Base-by-base conservation (phyloP, 352 stramenopile species). In the Pythium vanterpoolii region DNA sequence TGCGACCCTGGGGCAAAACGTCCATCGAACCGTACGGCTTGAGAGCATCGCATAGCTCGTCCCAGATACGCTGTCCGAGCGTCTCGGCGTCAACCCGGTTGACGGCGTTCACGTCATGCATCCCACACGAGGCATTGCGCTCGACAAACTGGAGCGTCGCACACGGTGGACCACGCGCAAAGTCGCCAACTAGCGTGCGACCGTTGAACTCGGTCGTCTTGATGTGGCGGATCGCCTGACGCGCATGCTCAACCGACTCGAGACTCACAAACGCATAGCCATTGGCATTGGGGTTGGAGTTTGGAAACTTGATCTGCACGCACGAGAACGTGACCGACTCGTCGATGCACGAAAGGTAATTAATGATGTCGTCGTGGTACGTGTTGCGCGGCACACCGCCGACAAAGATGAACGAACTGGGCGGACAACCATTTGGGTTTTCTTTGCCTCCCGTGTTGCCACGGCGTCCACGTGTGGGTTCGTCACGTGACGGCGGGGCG, bases 221-320 rank as follows among this genome's bases (percentile, higher is more conserved):
- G 39, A 70, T 62, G 14, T 60, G 57, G 26, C 50, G 49, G 30
- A 93, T 89, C 6, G 74, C 73, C 48, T 87, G 67, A 7, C 73
- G 68, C 5, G 83, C 77, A 42, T 77, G 62, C n/a, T 79, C 48
- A 16, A 74, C 77, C 14, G 79, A 72, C 7, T 79, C 68, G 31
- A 90, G 58, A 40, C 74, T 87, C 40, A 89, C 77, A 31, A 93
- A 93, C 28, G 80, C 81, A 47, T 88, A 93, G 7, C 68, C 71
- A 2, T 70, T 71, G 0, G 60, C 66, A 31, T 73, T 64, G 19
- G 63, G 45, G 21, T 19, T 27, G 13, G 5, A 24, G 24, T 48
- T 52, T 2, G 72, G 69, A 28, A 78, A 66, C 56, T 89, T 87
- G 56, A 90, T 70, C 44, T 90, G 81, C 39, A 93, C 77, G 49